phyloP scores from a whole-genome alignment of 148 eudicot genomes.

The Rhododendron ferrugineum region DNA sequence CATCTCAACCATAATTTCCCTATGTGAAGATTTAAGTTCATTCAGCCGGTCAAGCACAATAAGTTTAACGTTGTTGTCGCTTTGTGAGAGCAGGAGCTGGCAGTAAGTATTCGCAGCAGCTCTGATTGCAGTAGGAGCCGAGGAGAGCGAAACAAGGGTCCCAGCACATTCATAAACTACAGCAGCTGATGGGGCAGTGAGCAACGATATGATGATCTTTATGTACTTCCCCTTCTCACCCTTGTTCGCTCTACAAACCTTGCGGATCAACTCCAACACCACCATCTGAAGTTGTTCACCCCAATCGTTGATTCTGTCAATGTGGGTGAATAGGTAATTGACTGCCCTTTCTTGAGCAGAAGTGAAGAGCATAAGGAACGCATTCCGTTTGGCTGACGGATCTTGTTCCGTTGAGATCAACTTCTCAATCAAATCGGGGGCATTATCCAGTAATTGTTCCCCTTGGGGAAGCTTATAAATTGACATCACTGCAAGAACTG shows the following conservation, averaged over 20 bases:
- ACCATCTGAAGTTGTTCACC: conserved; percentile 88
- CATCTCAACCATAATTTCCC: conserved; percentile 85
- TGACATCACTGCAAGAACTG: conserved; percentile 60
- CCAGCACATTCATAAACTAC: conserved; percentile 89
- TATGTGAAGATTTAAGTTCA: conserved; percentile 72
- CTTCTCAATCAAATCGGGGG: conserved; percentile 73
- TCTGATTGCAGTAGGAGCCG: conserved; percentile 90
- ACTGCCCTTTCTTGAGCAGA: conserved; percentile 89
- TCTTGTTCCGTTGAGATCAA: conserved; percentile 64
- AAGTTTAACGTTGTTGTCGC: conserved; percentile 95
- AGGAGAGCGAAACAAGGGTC: conserved; percentile 82
- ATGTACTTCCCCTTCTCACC: conserved; percentile 88
- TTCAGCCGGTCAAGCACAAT: conserved; percentile 85
- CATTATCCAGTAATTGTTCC: conserved; percentile 60
- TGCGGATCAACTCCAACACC: conserved; percentile 80
- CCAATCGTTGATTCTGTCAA: conserved; percentile 75
- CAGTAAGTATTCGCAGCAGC: conserved; percentile 94
- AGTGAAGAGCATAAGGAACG: conserved; percentile 80
- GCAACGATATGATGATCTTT: conserved; percentile 72
- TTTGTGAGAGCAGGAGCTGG: conserved; percentile 79
- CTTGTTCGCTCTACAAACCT: conserved; percentile 80
- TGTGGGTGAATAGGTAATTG: conserved; percentile 63
- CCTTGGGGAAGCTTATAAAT: conserved; percentile 88
- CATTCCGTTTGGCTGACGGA: conserved; percentile 82
- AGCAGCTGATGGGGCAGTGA: conserved; percentile 78